Evolutionary conservation across 1,284 basidiomycete genomes (phyloP), one percentile per base, ranked within the genome.

Genomic region (Trichosporon sp.): DNA sequence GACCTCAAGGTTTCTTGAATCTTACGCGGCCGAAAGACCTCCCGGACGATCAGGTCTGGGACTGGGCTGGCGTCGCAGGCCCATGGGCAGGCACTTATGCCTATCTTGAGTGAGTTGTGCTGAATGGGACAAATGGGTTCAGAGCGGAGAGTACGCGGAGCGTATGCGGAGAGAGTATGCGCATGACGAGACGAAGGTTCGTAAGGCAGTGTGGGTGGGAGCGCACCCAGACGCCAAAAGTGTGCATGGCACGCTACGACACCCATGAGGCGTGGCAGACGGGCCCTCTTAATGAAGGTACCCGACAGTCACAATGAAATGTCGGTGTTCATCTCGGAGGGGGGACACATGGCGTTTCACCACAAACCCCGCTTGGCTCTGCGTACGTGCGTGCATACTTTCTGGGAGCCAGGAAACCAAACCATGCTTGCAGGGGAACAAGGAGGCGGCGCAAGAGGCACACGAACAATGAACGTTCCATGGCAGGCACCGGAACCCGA

Each of bases 21-120:
- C 53, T 15, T 31, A 18, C 15, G 25, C 25, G 53, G 5, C 27
- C 53, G 11, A 31, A 15, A 13, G 53, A 58, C 29, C 67, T 79
- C 21, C 70, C 60, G 1, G 65, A 70, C 2, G 72, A 66, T 21
- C 71, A 77, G 27, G 68, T 78, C 2, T 77, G 76, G 76, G 79
- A 82, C 63, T 80, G 80, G 80, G 79, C 79, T 1, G 78, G 75
- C 23, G 77, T 80, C 0, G 69, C 73, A 31, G 80, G 79, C 0
- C 29, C 64, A 2, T 82, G 80, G 80, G 72, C 73, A 44, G 78
- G 80, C 21, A 79, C 76, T 1, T 81, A 81, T 70, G 78, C 80
- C 21, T 81, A 81, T 69, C 65, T 81, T 34, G 79, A 82, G 79
- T 81, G 66, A 73, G 76, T 76, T 9, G 7, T 25, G 7, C 56